A percentile compares a stretch with the other conserved stretches of the same genome.
Conservation (phyloP, 2,329 filamentous ascomycete genomes). For the Aschersonia sp. region DNA sequence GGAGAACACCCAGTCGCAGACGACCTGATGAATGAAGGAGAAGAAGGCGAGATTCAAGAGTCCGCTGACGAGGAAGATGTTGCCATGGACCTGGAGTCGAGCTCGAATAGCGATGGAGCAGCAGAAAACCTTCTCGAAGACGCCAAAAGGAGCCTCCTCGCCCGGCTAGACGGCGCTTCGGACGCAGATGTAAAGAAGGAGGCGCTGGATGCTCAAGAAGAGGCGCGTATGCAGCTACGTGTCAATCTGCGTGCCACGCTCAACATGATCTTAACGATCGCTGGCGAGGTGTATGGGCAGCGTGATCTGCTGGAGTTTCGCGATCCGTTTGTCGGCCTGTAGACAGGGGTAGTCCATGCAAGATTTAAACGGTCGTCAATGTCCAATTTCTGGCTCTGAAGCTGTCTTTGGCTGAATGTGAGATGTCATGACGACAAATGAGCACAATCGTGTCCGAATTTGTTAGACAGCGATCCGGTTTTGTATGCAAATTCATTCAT, state of each 20-base stretch:
- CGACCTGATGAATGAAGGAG: constrained; percentile 1
- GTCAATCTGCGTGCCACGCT: constrained; percentile 55
- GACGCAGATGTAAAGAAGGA: constrained; percentile 7
- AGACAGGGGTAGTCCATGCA: constrained; percentile 5
- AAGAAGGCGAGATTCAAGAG: constrained; percentile 1
- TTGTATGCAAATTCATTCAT: too few species aligned
- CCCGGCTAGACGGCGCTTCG: constrained; percentile 23
- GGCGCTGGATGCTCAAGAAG: constrained; percentile 10
- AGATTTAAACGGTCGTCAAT: too few species aligned
- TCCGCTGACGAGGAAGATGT: constrained; percentile 15
- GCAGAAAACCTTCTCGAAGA: constrained; percentile 28
- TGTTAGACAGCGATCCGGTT: too few species aligned
- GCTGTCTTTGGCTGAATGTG: too few species aligned
- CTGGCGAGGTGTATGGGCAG: constrained; percentile 82
- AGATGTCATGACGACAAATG: too few species aligned
- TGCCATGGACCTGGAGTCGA: constrained; percentile 27
- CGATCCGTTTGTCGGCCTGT: constrained; percentile 39
- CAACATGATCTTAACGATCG: constrained; percentile 82
- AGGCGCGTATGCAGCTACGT: constrained; percentile 18
- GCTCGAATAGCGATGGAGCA: constrained; percentile 16
- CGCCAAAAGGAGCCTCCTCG: constrained; percentile 33
- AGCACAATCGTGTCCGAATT: too few species aligned
- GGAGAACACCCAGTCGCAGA: constrained; percentile 3
- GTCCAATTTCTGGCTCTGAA: too few species aligned
- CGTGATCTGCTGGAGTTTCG: constrained; percentile 69